These are phyloP conservation scores for Aspergillus ochraceus DNA, from an alignment of 2,329 filamentous ascomycete species.

Conservation along the genomic window DNA sequence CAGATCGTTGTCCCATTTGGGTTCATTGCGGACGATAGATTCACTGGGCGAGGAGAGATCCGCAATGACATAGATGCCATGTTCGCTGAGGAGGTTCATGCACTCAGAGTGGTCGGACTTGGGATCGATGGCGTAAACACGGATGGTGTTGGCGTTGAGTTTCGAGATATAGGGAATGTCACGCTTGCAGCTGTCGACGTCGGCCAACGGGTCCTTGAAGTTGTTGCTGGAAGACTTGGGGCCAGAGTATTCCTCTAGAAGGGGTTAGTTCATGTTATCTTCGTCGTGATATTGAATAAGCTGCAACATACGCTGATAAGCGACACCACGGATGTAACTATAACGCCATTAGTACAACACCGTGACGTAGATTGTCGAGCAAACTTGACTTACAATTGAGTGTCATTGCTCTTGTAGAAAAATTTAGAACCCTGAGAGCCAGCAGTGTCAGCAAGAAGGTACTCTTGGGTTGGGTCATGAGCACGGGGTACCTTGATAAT, in stretches of 20 bases:
- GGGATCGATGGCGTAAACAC: constrained; percentile 88
- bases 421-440: constrained; percentile 68
- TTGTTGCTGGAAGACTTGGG: constrained; percentile 52
- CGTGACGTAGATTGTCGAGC: not conserved
- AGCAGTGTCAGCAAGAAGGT: not conserved
- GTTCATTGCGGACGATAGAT: constrained; percentile 80
- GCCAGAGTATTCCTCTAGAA: constrained; percentile 60
- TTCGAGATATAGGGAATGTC: constrained; percentile 78
- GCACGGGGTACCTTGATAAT: constrained; percentile 59
- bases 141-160: constrained; percentile 84
- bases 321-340: constrained; percentile 83
- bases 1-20: constrained; percentile 74
- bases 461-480: not conserved
- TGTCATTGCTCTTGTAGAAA: constrained; percentile 78
- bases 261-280: not conserved
- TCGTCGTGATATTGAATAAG: constrained; percentile 4
- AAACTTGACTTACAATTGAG: constrained; percentile 59
- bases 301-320: constrained; percentile 69
- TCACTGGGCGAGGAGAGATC: constrained; percentile 77
- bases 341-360: not conserved
- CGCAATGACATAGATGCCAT: constrained; percentile 90
- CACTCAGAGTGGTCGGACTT: constrained; percentile 72
- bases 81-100: constrained; percentile 76
- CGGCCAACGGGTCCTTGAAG: constrained; percentile 80
- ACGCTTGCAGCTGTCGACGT: constrained; percentile 69